A percentile compares a stretch with the other conserved stretches of the same genome.
Evolutionary conservation across 495 filamentous ascomycete species (phyloP).

Genomic region (Penicillium verhagenii): DNA sequence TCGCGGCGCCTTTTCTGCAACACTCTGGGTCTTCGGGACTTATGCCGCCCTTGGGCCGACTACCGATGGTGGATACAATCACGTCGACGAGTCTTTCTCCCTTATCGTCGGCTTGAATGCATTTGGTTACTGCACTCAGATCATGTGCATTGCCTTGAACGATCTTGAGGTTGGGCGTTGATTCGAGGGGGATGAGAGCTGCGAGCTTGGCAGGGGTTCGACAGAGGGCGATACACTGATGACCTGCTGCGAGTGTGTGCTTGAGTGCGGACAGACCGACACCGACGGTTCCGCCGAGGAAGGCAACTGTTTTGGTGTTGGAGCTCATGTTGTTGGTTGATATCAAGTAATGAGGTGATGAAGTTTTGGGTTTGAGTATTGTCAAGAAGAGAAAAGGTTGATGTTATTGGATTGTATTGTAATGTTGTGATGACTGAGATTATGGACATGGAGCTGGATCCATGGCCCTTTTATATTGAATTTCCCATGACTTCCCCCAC

Average conservation of each 20-base stretch:
- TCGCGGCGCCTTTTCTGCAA: constrained; percentile 50
- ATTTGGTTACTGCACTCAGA: constrained; percentile 32
- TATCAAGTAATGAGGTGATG: neutral
- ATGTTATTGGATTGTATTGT: no score
- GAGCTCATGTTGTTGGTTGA: constrained; percentile 14
- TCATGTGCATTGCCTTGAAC: constrained; percentile 54
- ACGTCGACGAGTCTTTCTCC: constrained; percentile 23
- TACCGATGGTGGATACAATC: constrained; percentile 34
- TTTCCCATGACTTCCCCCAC: neutral
- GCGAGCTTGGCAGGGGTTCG: constrained; percentile 63
- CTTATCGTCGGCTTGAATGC: constrained; percentile 29
- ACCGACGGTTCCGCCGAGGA: constrained; percentile 54
- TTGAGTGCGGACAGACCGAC: constrained; percentile 47
- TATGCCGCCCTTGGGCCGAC: constrained; percentile 15
- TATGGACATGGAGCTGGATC: neutral
- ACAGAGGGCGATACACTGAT: constrained; percentile 50
- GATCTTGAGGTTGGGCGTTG: constrained; percentile 42
- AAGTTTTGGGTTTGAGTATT: neutral
- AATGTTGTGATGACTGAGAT: neutral
- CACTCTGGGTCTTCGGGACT: constrained; percentile 55
- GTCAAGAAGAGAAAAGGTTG: neutral
- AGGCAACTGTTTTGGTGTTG: constrained; percentile 35
- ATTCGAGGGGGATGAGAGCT: constrained; percentile 34
- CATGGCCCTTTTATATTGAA: neutral
- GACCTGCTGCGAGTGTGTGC: constrained; percentile 48